These are phyloP conservation scores for Cordyceps fumosorosea DNA, from an alignment of 2,329 filamentous ascomycete species.

Conservation along the genomic window DNA sequence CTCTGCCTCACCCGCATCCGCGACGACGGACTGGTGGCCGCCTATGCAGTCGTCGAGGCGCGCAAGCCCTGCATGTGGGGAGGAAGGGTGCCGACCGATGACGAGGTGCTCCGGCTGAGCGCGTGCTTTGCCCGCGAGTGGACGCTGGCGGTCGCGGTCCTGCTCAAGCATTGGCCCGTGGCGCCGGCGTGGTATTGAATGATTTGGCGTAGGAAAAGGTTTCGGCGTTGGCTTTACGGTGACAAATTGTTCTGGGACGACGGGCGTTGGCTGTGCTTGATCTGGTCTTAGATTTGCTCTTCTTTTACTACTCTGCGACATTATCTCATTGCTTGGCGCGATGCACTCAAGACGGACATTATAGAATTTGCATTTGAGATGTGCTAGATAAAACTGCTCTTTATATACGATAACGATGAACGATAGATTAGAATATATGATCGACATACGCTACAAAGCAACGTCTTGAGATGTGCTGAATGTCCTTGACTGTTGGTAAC, in stretches of 20 bases:
- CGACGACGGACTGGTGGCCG: conserved; percentile 53
- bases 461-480: too few relatives aligned
- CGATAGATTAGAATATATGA: too few relatives aligned
- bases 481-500: too few relatives aligned
- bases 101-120: conserved; percentile 52
- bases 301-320: background rate
- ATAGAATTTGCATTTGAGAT: too few relatives aligned
- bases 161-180: conserved; percentile 62
- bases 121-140: conserved; percentile 61
- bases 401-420: too few relatives aligned
- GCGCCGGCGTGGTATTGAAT: conserved; percentile 49
- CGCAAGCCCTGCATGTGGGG: conserved; percentile 65
- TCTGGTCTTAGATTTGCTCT: background rate
- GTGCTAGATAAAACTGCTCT: too few relatives aligned
- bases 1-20: conserved; percentile 60
- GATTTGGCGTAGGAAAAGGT: background rate
- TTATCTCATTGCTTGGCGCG: background rate
- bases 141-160: conserved; percentile 55
- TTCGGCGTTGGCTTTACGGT: background rate
- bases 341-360: background rate
- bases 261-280: background rate
- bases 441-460: too few relatives aligned
- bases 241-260: background rate
- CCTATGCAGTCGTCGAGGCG: conserved; percentile 56
- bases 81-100: conserved; percentile 45